phyloP scores from a whole-genome alignment of 257 asterid species.

The Vinca minor region DNA sequence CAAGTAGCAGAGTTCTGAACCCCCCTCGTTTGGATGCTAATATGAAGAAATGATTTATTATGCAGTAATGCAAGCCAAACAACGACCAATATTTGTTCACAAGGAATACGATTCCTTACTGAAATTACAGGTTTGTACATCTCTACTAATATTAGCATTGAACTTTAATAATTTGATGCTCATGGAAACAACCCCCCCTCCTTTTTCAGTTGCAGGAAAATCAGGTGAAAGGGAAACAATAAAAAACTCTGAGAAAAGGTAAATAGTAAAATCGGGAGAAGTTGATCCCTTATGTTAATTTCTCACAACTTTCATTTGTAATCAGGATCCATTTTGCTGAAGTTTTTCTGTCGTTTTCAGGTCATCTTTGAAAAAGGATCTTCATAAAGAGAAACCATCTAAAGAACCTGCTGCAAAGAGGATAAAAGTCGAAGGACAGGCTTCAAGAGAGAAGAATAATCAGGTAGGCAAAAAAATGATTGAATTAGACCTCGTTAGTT shows the following conservation, averaged over 20 bases:
- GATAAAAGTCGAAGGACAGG: slow-evolving; percentile 35
- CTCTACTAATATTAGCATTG: neutral
- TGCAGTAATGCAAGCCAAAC: slow-evolving; percentile 76
- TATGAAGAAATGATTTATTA: neutral
- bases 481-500: slow-evolving; percentile 65
- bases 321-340: slow-evolving; percentile 18
- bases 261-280: slow-evolving; percentile 3
- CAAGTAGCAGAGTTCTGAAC: neutral
- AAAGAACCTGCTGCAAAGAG: slow-evolving; percentile 47
- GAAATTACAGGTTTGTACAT: slow-evolving; percentile 54
- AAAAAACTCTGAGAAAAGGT: slow-evolving; percentile 43
- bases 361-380: slow-evolving; percentile 19
- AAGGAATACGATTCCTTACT: slow-evolving; percentile 76
- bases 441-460: slow-evolving; percentile 23
- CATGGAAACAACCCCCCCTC: neutral
- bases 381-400: slow-evolving; percentile 27
- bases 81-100: slow-evolving; percentile 72
- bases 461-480: slow-evolving; percentile 59
- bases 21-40: slow-evolving; percentile 6
- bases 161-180: slow-evolving; percentile 7
- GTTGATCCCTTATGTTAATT: neutral
- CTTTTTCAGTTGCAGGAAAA: slow-evolving; percentile 28
- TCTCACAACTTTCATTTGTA: neutral
- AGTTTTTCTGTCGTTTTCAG: slow-evolving; percentile 14
- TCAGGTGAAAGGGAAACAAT: slow-evolving; percentile 27